A percentile compares a stretch with the other conserved stretches of the same genome.
Conservation (phyloP, 1,284 basidiomycete species). For the Uromyces viciae-fabae region DNA sequence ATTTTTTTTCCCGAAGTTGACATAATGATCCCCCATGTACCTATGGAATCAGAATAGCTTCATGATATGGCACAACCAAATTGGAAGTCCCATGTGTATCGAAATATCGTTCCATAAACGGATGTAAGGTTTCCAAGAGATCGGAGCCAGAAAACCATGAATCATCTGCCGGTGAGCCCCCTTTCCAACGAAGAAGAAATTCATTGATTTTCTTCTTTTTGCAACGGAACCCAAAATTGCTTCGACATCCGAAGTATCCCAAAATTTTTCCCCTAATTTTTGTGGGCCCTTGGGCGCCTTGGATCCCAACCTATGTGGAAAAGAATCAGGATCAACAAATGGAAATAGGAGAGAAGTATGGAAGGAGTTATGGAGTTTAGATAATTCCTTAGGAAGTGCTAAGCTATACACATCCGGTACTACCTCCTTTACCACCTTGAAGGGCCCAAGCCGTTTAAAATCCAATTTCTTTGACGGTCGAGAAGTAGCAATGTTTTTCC, state of each 20-base stretch:
- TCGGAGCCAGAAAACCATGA: background rate
- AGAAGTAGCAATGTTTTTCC: background rate
- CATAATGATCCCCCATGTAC: no score
- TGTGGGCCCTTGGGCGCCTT: background rate
- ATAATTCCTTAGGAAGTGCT: background rate
- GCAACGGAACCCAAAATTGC: background rate
- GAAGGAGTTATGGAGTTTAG: background rate
- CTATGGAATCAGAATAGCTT: no score
- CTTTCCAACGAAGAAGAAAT: background rate
- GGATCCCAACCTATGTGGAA: background rate
- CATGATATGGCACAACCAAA: no score
- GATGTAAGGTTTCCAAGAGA: no score
- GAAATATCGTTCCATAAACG: no score
- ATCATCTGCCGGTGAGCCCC: background rate
- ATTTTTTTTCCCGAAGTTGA: no score
- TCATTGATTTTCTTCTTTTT: background rate
- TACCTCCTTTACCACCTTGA: background rate
- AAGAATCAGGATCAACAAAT: background rate
- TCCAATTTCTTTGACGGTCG: background rate
- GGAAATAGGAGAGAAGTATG: background rate
- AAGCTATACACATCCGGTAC: background rate
- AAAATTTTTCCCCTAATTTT: background rate
- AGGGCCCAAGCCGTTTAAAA: background rate
- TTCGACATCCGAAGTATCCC: background rate
- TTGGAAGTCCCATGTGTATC: no score